A percentile compares a stretch with the other conserved stretches of the same genome.
phyloP scores from a whole-genome alignment of 1,139 yeast species.

The Debaryomyces sp. region DNA sequence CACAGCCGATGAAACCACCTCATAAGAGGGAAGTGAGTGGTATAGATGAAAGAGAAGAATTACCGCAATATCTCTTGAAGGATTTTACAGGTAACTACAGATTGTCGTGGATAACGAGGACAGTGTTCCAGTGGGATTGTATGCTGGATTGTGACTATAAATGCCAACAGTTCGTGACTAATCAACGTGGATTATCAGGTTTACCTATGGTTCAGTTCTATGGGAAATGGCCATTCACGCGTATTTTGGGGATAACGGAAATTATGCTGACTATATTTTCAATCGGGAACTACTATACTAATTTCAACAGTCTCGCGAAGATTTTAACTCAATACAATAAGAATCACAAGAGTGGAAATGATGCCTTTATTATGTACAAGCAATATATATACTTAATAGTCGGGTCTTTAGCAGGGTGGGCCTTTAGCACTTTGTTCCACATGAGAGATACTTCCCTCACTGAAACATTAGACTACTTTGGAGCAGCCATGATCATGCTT shows the following conservation, averaged over 20 bases:
- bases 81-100: constrained; percentile 17
- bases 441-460: constrained; percentile 41
- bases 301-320: constrained; percentile 33
- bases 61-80: constrained; percentile 4
- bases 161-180: constrained; percentile 43
- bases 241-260: constrained; percentile 45
- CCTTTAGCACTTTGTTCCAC: constrained; percentile 42
- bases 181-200: constrained; percentile 21
- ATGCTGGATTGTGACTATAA: constrained; percentile 43
- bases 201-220: constrained; percentile 41
- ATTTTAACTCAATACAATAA: constrained; percentile 29
- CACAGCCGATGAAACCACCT: background rate
- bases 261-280: constrained; percentile 41
- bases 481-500: constrained; percentile 45
- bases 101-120: constrained; percentile 19
- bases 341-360: constrained; percentile 16
- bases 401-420: constrained; percentile 43
- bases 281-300: constrained; percentile 39
- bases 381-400: constrained; percentile 35
- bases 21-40: background rate
- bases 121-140: constrained; percentile 40
- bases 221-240: constrained; percentile 51
- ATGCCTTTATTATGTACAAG: constrained; percentile 27
- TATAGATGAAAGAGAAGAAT: background rate
- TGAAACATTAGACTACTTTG: constrained; percentile 47